Evolutionary conservation across 2,329 filamentous ascomycete genomes (phyloP), one percentile per base, ranked within the genome.

Genomic region (Stachybotrys chlorohalonatus): DNA sequence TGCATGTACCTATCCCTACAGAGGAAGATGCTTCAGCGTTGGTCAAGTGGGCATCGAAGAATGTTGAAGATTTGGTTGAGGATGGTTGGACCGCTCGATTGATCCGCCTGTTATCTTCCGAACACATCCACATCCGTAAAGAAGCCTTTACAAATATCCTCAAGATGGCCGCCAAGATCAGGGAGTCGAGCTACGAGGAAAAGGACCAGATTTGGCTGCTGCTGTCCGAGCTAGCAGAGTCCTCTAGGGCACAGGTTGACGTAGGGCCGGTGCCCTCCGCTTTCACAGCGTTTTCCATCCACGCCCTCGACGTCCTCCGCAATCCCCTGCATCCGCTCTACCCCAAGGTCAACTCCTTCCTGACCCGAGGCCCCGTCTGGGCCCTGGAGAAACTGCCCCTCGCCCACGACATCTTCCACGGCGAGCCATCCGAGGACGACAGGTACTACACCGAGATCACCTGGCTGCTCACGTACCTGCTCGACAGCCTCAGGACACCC

Each of bases 321-420:
- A 85, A 90, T 57, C 93, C 93, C 0, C 78, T 90, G 15, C 90
- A 95, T 65, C 83, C 82, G 57, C 80, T 96, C 45, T 97, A 96
- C 67, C 82, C 84, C 55, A 96, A 96, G 67, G 75, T 94, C 70
- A 96, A 95, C 73, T 77, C 79, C 6, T 96, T 92, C 68, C 80
- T 97, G 42, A 89, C 89, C 24, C 84, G 84, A 52, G 82, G 84
- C 0, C 92, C 93, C 1, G 70, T 78, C 30, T 97, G 93, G 93
- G 78, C 85, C 11, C 66, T 85, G 16, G 82, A 89, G 56, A 85
- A 83, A 64, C 82, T 94, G 30, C 80, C 94, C 7, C 76, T 93
- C n/a, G 82, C 83, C 30, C 77, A 82, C 60, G 78, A 81, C 58
- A 75, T 86, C 52, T 72, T 86, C 11, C 77, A 82, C 55, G 80